A percentile compares a stretch with the other conserved stretches of the same genome.
These are phyloP conservation scores for Epicoccum nigrum DNA, from an alignment of 2,329 filamentous ascomycete species.

Conservation along the genomic window DNA sequence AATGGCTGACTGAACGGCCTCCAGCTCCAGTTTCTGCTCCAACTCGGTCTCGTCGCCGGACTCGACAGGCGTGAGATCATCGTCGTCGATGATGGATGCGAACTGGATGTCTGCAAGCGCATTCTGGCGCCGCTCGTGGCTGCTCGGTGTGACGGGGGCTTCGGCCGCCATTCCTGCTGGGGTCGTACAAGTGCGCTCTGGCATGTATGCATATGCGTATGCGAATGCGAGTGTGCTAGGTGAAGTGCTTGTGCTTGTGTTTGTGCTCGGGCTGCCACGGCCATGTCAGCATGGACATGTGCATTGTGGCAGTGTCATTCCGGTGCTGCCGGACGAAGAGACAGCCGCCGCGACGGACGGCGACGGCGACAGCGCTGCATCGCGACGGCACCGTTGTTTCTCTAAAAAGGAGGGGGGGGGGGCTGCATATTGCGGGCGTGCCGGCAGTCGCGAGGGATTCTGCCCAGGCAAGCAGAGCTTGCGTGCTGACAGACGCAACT, in stretches of 20 bases:
- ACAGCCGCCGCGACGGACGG: slow-evolving; percentile 16
- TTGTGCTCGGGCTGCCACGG: slow-evolving; percentile 12
- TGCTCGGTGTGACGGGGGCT: neutral
- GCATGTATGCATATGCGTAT: too few species aligned
- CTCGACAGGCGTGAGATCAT: slow-evolving; percentile 47
- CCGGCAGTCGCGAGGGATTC: slow-evolving; percentile 4
- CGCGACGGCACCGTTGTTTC: slow-evolving; percentile 6
- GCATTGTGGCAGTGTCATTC: slow-evolving; percentile 38
- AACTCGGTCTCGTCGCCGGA: slow-evolving; percentile 52
- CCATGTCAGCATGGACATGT: slow-evolving; percentile 23
- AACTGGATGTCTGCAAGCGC: slow-evolving; percentile 52
- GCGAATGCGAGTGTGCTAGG: too few species aligned
- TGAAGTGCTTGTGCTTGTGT: too few species aligned
- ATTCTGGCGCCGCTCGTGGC: slow-evolving; percentile 33
- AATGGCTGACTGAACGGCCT: slow-evolving; percentile 56
- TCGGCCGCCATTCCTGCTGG: slow-evolving; percentile 29
- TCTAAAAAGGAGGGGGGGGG: slow-evolving; percentile 8
- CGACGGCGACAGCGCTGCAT: slow-evolving; percentile 14
- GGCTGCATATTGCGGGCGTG: slow-evolving; percentile 4
- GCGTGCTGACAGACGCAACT: slow-evolving; percentile 9
- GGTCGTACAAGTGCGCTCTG: slow-evolving; percentile 12
- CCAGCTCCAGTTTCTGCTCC: slow-evolving; percentile 38
- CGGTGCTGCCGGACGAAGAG: slow-evolving; percentile 28
- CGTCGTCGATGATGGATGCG: slow-evolving; percentile 47
- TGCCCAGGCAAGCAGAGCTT: slow-evolving; percentile 20